These are phyloP conservation scores for Luvunga scandens DNA, from an alignment of 345 rosid genomes.

Conservation along the genomic window DNA sequence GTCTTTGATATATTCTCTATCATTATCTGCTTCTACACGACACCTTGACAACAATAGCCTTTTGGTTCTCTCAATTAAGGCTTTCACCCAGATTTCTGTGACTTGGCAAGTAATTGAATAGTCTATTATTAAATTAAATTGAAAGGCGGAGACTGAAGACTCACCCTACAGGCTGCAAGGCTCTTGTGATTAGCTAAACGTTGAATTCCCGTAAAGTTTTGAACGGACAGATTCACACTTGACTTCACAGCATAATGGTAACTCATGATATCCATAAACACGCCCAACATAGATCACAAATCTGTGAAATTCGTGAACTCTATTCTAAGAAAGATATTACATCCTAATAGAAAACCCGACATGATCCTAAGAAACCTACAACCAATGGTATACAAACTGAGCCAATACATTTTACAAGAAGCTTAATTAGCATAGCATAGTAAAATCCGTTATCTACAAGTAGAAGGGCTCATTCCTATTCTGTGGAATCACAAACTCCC, in stretches of 20 bases:
- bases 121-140: not conserved
- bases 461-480: not conserved
- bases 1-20: too few relatives aligned
- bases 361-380: too few relatives aligned
- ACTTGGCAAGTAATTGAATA: not conserved
- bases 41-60: too few relatives aligned
- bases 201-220: not conserved
- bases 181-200: not conserved
- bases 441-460: conserved; percentile 26
- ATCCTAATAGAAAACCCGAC: not conserved
- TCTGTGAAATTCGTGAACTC: not conserved
- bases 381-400: not conserved
- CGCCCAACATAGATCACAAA: not conserved
- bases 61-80: too few relatives aligned
- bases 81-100: too few relatives aligned
- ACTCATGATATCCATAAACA: not conserved
- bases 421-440: not conserved
- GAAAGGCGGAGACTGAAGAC: too few relatives aligned
- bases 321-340: not conserved
- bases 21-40: too few relatives aligned
- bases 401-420: not conserved
- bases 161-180: not conserved
- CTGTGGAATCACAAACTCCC: not conserved
- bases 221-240: not conserved
- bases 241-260: not conserved